Base-by-base conservation (phyloP, 2,329 filamentous ascomycete species). In the Sporothrix globosa region DNA sequence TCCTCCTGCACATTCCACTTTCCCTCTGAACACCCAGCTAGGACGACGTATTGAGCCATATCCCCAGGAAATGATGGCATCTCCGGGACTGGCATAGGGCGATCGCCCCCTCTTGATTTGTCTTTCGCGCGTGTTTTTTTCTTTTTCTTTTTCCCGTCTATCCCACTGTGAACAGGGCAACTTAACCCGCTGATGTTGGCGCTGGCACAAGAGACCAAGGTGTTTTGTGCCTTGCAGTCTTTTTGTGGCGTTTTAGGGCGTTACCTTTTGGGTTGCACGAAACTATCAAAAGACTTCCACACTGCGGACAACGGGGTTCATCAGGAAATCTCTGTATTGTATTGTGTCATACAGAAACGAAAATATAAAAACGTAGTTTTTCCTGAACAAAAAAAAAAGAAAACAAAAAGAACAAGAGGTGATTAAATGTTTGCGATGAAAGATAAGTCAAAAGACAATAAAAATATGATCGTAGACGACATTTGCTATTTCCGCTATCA, bases 61-160 rank as follows among this genome's bases (percentile, higher is more conserved):
- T 21, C 68, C 68, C 68, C 68, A 69, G 68, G 21, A 69, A 69
- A 69, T 69, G 68, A 34, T 58, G 60, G 60, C 68, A 69, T 61
- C 41, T 14, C 14, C 53, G 21, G 21, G 50, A 60, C 54, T n/a
- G n/a, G 30, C 56, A 60, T 9, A 39, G 34, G 11, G n/a, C 50
- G 58, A 61, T 46, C 39, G n/a, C n/a, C 39, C 39, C 34, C 34
- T 34, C 34, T 34, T 6, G 34, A 34, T 34, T 34, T 34, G 34
- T 34, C 34, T 34, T 34, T 34, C 9, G 34, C 6, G 34, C 9
- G 34, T n/a, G n/a, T n/a, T n/a, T 30, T 30, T 30, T 30, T 30
- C 30, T 34, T 34, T 34, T 7, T 4, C 7, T 34, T 34, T 3
- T 41, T n/a, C 21, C 10, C n/a, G 14, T 10, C 11, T 19, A 11